A percentile compares a stretch with the other conserved stretches of the same genome.
Conservation (phyloP, 2,329 filamentous ascomycete species). For the Aspergillus ustus region DNA sequence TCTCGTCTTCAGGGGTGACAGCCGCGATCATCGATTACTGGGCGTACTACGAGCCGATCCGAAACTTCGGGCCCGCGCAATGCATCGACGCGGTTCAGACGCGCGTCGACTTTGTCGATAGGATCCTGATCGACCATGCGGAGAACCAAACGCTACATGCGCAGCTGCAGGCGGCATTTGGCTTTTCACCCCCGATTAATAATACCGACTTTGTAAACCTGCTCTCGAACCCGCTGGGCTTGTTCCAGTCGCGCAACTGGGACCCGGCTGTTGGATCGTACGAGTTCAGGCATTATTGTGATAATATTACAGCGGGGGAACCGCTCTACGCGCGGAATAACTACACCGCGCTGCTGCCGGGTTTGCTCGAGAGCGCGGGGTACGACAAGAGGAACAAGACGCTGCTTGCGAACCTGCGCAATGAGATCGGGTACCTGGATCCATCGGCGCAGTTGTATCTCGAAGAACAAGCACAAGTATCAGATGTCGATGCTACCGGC, state of each 20-base stretch:
- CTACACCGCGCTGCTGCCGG: slow-evolving; percentile 36
- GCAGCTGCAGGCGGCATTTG: slow-evolving; percentile 59
- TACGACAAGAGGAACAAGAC: slow-evolving; percentile 39
- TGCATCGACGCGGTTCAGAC: slow-evolving; percentile 70
- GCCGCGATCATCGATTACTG: slow-evolving; percentile 79
- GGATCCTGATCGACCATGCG: slow-evolving; percentile 56
- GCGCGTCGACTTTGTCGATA: slow-evolving; percentile 63
- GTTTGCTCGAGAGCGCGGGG: slow-evolving; percentile 17
- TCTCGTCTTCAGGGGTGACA: slow-evolving; percentile 80
- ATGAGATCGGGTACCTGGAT: slow-evolving; percentile 62
- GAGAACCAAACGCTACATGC: slow-evolving; percentile 50
- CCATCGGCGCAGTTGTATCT: slow-evolving; percentile 32
- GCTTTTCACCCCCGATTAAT: slow-evolving; percentile 37
- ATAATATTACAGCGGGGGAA: slow-evolving; percentile 56
- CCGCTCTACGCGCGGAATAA: slow-evolving; percentile 46
- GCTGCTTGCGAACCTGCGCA: slow-evolving; percentile 59
- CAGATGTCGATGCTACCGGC: neutral
- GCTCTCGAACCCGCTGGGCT: slow-evolving; percentile 51
- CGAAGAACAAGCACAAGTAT: neutral
- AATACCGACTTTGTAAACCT: slow-evolving; percentile 27
- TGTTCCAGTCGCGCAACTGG: slow-evolving; percentile 65
- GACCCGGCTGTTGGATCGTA: slow-evolving; percentile 58
- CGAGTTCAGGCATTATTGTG: slow-evolving; percentile 59
- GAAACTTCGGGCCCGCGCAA: slow-evolving; percentile 60
- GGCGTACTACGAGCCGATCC: slow-evolving; percentile 64